These are phyloP conservation scores for Handroanthus guayacan DNA, from an alignment of 257 asterid species.

Conservation along the genomic window DNA sequence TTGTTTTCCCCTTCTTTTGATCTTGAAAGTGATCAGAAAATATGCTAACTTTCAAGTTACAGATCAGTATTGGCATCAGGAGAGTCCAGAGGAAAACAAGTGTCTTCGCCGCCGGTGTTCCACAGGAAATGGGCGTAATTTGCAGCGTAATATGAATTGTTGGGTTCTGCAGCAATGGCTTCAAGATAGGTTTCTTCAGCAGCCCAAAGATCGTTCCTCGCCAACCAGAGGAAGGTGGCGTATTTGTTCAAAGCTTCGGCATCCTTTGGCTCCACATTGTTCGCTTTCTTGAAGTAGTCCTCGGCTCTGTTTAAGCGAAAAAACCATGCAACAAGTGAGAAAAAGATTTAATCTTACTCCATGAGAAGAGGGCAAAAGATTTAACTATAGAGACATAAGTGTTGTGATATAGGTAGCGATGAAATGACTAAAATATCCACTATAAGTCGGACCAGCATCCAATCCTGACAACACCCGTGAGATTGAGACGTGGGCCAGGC, in stretches of 20 bases:
- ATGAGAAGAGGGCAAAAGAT: conserved; percentile 13
- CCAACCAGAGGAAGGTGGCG: conserved; percentile 89
- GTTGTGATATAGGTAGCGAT: too few species aligned
- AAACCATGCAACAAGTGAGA: neutral
- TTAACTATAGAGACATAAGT: too few species aligned
- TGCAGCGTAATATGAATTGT: conserved; percentile 75
- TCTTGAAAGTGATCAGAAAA: neutral
- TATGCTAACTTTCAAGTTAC: conserved; percentile 14
- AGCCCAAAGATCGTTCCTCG: conserved; percentile 77
- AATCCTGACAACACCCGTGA: too few species aligned
- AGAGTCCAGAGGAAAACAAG: conserved; percentile 80
- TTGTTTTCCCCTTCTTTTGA: neutral
- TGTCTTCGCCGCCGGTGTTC: conserved; percentile 97
- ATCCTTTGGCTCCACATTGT: conserved; percentile 79
- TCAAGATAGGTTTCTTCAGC: conserved; percentile 86
- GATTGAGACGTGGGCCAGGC: too few species aligned
- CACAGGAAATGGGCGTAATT: conserved; percentile 90
- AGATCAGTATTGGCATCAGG: conserved; percentile 44
- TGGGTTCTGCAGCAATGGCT: conserved; percentile 79
- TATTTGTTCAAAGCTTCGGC: conserved; percentile 90
- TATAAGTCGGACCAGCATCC: too few species aligned
- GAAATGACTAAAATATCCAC: too few species aligned
- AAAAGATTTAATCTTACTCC: neutral
- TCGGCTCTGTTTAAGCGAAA: conserved; percentile 73
- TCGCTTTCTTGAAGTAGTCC: conserved; percentile 87